Base-by-base conservation (phyloP, 2,329 filamentous ascomycete species). In the Diaporthe citri region DNA sequence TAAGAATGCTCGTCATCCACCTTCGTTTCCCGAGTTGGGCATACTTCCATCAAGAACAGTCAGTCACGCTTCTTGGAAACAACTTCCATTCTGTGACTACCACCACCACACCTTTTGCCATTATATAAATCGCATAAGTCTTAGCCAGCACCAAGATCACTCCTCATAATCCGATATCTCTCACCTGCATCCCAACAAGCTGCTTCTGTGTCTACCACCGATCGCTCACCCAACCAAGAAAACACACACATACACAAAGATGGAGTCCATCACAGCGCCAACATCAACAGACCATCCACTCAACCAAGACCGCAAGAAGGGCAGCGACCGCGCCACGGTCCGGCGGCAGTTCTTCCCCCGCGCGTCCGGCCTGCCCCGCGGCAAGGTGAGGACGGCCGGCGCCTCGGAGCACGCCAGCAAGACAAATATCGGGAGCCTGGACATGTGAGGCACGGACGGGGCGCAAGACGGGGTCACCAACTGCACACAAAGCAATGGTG, bases 351-450 rank as follows among this genome's bases (percentile, higher is more conserved):
- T 76, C 59, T 76, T 76, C 34, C 74, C 74, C 9, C 69, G 74
- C 41, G 72, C 74, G 7, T 76, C 74, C 17, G 74, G 74, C 25
- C 60, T 76, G 62, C 72, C 74, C 10, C 74, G 74, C 43, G 74
- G 74, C 34, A 76, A 76, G 52, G 62, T 76, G 43, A 76, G 74
- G 52, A 74, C 46, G 41, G 74, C 72, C 25, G 74, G 59, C 4
- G 74, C 73, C 48, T 69, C 74, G n/a, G 74, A 76, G 48, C 72
- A 70, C 55, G 72, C 74, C 22, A 76, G 70, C 66, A 76, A 74
- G 59, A 76, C 74, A 15, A 64, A 71, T 31, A 20, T 70, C 4
- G 46, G 67, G 20, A 66, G 51, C 13, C n/a, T 46, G 39, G 43
- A 52, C 22, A 72, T 72, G 70, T 72, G 57, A 72, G 25, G 10